Percentiles rank a stretch among this genome's conserved stretches.
These are phyloP conservation scores for Leavenworthia alabamica DNA, from an alignment of 345 rosid genomes.

Conservation along the genomic window DNA sequence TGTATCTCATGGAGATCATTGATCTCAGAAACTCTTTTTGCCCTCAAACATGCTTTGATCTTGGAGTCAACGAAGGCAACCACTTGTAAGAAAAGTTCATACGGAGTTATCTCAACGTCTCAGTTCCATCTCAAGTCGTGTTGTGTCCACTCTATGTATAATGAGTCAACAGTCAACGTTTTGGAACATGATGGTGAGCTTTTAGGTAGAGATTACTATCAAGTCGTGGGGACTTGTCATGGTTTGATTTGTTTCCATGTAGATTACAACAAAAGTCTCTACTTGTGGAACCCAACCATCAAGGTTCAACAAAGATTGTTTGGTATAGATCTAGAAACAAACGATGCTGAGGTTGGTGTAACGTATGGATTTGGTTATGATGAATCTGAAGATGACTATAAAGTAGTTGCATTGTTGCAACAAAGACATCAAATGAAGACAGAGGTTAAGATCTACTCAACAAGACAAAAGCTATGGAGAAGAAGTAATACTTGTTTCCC, in stretches of 20 bases:
- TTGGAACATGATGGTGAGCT: conserved; percentile 25
- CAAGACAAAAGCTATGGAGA: conserved; percentile 28
- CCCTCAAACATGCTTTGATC: conserved; percentile 21
- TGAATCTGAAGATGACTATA: conserved; percentile 25
- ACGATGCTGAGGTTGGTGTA: conserved; percentile 5
- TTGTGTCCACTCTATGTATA: conserved; percentile 27
- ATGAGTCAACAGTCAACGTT: background rate
- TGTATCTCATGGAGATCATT: conserved; percentile 28
- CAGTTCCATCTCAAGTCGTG: conserved; percentile 24
- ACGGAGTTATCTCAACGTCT: conserved; percentile 22
- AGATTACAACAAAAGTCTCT: conserved; percentile 13
- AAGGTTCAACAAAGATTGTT: conserved; percentile 25
- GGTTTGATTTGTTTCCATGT: conserved; percentile 34
- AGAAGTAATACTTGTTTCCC: conserved; percentile 15
- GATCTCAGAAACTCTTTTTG: conserved; percentile 20
- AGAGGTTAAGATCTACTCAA: conserved; percentile 17
- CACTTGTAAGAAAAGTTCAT: conserved; percentile 3
- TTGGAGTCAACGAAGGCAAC: conserved; percentile 15
- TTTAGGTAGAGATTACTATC: conserved; percentile 31
- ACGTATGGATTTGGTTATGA: conserved; percentile 37
- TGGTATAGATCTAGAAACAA: conserved; percentile 11
- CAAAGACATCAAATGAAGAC: conserved; percentile 1
- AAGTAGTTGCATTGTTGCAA: conserved; percentile 23
- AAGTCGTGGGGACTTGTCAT: conserved; percentile 35
- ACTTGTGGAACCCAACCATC: conserved; percentile 37